phyloP scores from a whole-genome alignment of 768 basidiomycete species.

The Rhizopogon roseolus region DNA sequence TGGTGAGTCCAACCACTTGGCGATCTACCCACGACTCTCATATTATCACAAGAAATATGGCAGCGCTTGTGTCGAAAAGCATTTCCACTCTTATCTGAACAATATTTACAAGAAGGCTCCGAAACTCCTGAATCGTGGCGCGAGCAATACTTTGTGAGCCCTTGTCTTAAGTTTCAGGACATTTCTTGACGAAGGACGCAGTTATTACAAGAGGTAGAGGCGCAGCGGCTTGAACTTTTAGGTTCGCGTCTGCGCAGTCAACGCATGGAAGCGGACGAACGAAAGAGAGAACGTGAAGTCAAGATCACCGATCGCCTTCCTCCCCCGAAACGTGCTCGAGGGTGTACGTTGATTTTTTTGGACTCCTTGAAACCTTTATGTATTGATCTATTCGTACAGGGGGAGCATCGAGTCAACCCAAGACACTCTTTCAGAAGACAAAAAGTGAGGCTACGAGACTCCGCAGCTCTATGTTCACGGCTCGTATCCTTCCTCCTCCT shows the following conservation, averaged over 20 bases:
- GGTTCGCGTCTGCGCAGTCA: conserved; percentile 59
- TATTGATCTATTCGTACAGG: conserved; percentile 21
- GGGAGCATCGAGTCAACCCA: conserved; percentile 41
- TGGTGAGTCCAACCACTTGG: conserved; percentile 31
- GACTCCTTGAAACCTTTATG: conserved; percentile 1
- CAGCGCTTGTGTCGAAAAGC: conserved; percentile 55
- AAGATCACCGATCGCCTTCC: conserved; percentile 70
- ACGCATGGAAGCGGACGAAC: conserved; percentile 65
- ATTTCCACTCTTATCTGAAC: conserved; percentile 50
- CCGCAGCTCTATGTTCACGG: conserved; percentile 54
- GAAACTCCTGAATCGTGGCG: conserved; percentile 61
- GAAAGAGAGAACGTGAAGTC: conserved; percentile 72
- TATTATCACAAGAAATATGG: conserved; percentile 54
- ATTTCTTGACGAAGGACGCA: conserved; percentile 23
- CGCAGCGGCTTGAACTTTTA: conserved; percentile 58
- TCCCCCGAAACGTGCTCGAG: conserved; percentile 56
- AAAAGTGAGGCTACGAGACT: conserved; percentile 64
- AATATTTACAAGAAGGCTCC: conserved; percentile 35
- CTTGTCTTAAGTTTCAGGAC: background rate
- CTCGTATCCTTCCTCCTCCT: conserved; percentile 48
- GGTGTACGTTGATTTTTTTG: background rate
- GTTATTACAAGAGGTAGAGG: conserved; percentile 55
- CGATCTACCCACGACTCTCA: background rate
- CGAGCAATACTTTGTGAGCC: conserved; percentile 61
- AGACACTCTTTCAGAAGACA: conserved; percentile 75